Evolutionary conservation across 208 protist species (phyloP).

Genomic region (Trypanosoma congolense): DNA sequence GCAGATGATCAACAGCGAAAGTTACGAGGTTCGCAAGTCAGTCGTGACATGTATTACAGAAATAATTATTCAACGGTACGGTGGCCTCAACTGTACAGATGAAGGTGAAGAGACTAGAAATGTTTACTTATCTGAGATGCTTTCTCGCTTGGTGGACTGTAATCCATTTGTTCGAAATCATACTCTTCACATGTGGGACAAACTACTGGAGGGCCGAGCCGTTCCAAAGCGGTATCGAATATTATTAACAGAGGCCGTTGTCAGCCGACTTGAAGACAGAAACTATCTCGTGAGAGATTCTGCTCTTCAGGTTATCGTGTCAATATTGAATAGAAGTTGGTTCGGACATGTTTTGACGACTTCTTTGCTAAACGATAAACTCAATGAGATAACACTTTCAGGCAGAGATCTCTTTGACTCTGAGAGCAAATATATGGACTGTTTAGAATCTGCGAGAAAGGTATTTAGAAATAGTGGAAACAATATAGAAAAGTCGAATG

Average conservation of each 20-base stretch:
- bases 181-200: slow-evolving; percentile 72
- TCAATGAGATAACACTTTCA: slow-evolving; percentile 32
- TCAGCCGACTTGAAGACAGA: slow-evolving; percentile 73
- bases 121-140: slow-evolving; percentile 72
- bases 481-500: no score
- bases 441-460: slow-evolving; percentile 26
- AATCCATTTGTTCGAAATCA: slow-evolving; percentile 88
- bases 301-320: slow-evolving; percentile 63
- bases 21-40: slow-evolving; percentile 81
- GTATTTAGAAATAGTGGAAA: slow-evolving; percentile 31
- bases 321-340: slow-evolving; percentile 76
- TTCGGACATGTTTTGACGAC: slow-evolving; percentile 75
- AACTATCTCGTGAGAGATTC: slow-evolving; percentile 85
- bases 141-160: slow-evolving; percentile 82
- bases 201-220: slow-evolving; percentile 58
- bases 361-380: slow-evolving; percentile 44
- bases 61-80: slow-evolving; percentile 82
- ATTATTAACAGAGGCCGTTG: slow-evolving; percentile 52
- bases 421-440: slow-evolving; percentile 10
- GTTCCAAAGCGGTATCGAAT: slow-evolving; percentile 78
- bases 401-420: slow-evolving; percentile 29
- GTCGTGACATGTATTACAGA: slow-evolving; percentile 77
- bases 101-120: slow-evolving; percentile 42
- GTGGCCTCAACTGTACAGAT: slow-evolving; percentile 32
- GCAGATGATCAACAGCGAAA: slow-evolving; percentile 71